phyloP scores from a whole-genome alignment of 1,139 yeast species.

The Ogataea hybrid region DNA sequence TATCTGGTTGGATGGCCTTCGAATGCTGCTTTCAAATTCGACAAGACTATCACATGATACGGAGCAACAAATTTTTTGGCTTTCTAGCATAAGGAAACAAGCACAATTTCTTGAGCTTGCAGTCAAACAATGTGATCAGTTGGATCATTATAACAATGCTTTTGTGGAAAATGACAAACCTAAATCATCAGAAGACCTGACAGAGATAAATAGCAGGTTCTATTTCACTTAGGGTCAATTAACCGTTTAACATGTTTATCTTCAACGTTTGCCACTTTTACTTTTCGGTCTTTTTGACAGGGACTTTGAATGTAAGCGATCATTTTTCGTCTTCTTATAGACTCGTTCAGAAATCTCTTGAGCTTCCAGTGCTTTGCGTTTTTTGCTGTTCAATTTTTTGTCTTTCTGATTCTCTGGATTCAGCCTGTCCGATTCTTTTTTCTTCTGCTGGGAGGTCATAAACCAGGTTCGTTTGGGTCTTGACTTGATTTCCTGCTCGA shows the following conservation, averaged over 20 bases:
- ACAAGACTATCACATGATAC: conserved; percentile 56
- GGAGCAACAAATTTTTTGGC: conserved; percentile 51
- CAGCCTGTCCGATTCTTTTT: conserved; percentile 29
- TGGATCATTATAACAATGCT: background rate
- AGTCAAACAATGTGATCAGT: background rate
- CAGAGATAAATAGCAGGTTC: background rate
- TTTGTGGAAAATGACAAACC: background rate
- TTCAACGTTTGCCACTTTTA: background rate
- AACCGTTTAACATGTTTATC: background rate
- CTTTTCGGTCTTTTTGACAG: conserved; percentile 17
- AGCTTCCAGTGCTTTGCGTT: conserved; percentile 58
- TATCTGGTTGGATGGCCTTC: conserved; percentile 80
- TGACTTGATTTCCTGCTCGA: conserved; percentile 76
- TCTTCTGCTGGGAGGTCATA: conserved; percentile 72
- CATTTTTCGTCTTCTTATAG: conserved; percentile 70
- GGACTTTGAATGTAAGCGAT: conserved; percentile 42
- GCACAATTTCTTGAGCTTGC: conserved; percentile 63
- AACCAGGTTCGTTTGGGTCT: conserved; percentile 98
- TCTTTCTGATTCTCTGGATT: conserved; percentile 38
- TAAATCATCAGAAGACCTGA: background rate
- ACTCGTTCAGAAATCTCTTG: conserved; percentile 49
- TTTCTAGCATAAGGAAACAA: conserved; percentile 59
- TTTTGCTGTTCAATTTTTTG: conserved; percentile 48
- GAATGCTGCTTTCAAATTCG: conserved; percentile 43
- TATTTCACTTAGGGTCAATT: background rate